Conservation (phyloP, 148 eudicot genomes). For the Vaccinium macrocarpon region DNA sequence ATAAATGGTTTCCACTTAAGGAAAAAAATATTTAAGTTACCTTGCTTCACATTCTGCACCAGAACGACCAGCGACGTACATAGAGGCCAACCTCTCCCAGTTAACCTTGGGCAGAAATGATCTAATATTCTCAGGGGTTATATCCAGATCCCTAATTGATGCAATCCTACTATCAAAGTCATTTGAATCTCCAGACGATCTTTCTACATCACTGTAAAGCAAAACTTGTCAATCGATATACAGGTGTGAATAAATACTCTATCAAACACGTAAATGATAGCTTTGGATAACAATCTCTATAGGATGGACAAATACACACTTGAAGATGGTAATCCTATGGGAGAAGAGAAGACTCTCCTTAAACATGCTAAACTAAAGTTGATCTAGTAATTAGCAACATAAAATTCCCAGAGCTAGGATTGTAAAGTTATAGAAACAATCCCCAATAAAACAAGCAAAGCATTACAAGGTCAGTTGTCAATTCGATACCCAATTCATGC, state of each 20-base stretch:
- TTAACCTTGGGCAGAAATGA: conserved; percentile 64
- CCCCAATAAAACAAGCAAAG: background rate
- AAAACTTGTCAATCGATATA: background rate
- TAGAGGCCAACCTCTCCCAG: conserved; percentile 71
- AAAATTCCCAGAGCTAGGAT: background rate
- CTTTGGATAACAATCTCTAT: background rate
- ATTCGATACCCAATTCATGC: too few species aligned
- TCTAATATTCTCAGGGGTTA: conserved; percentile 60
- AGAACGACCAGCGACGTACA: conserved; percentile 48
- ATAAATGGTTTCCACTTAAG: background rate
- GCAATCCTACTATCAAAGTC: conserved; percentile 50
- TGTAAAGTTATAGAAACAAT: background rate
- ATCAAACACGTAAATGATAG: background rate
- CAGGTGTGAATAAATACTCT: background rate
- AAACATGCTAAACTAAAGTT: background rate
- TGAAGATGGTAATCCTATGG: background rate
- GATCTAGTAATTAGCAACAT: background rate
- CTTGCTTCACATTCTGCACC: conserved; percentile 86
- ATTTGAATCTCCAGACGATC: conserved; percentile 25
- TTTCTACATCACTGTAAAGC: conserved; percentile 42
- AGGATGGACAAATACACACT: background rate
- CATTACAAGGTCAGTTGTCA: background rate
- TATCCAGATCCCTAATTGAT: conserved; percentile 46
- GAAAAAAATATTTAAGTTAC: conserved; percentile 25
- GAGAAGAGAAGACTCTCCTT: background rate